A percentile compares a stretch with the other conserved stretches of the same genome.
These are phyloP conservation scores for Vanrija sp. DNA, from an alignment of 1,284 basidiomycete species.

Conservation along the genomic window DNA sequence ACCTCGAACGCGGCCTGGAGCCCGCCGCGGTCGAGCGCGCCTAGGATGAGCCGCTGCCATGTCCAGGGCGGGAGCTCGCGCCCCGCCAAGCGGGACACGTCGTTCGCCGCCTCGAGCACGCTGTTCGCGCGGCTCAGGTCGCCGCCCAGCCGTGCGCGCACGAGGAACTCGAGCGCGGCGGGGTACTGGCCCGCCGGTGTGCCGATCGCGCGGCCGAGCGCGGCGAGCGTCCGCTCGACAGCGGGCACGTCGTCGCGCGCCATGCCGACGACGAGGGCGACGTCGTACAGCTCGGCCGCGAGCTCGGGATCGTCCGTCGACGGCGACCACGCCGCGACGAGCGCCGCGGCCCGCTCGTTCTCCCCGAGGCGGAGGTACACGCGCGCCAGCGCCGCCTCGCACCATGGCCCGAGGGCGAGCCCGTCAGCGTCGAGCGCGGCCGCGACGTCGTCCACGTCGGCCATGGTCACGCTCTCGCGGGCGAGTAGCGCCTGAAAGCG, in stretches of 20 bases:
- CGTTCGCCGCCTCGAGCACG: constrained; percentile 8
- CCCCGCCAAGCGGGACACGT: constrained; percentile 10
- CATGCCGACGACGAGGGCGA: constrained; percentile 8
- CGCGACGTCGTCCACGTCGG: constrained; percentile 1
- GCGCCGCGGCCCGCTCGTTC: constrained; percentile 9
- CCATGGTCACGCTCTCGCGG: background rate
- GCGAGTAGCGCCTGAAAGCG: constrained; percentile 1
- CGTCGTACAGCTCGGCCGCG: background rate
- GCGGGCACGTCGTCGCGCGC: constrained; percentile 8
- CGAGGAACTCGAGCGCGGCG: constrained; percentile 13
- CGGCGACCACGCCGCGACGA: constrained; percentile 4
- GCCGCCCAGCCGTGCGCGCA: constrained; percentile 3
- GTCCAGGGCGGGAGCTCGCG: constrained; percentile 4
- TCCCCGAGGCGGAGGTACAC: constrained; percentile 14
- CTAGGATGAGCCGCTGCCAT: constrained; percentile 19
- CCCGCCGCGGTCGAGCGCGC: constrained; percentile 2
- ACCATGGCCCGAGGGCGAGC: constrained; percentile 8
- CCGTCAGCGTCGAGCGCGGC: background rate
- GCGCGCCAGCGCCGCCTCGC: constrained; percentile 16
- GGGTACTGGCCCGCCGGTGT: constrained; percentile 7
- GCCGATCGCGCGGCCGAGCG: background rate
- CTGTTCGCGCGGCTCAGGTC: background rate
- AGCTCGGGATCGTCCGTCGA: background rate
- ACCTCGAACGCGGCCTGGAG: constrained; percentile 16
- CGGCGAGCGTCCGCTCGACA: constrained; percentile 4